Base-by-base conservation (phyloP, 495 filamentous ascomycete species). In the Venustampulla echinocandica region DNA sequence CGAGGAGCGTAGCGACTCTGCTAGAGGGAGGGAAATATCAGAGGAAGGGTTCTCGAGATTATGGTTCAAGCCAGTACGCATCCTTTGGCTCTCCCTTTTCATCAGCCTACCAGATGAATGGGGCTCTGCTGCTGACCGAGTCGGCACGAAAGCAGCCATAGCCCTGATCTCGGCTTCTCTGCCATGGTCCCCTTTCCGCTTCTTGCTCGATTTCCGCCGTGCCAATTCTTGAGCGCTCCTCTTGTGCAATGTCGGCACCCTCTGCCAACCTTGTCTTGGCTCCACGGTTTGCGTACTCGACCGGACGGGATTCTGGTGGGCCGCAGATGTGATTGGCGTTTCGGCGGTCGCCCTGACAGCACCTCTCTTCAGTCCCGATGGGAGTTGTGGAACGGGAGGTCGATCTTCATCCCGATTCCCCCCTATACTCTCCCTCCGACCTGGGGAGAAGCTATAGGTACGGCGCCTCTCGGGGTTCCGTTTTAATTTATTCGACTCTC, bases 131-230 rank as follows among this genome's bases (percentile, higher is more conserved):
- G 73, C 70, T 2, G 76, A 67, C 32, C 82, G 79, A 18, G 43
- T 71, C 13, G 77, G 71, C 33, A 87, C 75, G 22, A 78, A 79
- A 33, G 81, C 74, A 46, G 69, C 83, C 80, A 95, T 83, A n/a
- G 84, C 74, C 48, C 80, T 80, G 53, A 95, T 87, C 64, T 95
- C 87, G 44, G 84, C 84, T 61, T 93, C 88, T 14, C 89, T 74
- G 43, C 77, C 70, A 58, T 78, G 76, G 46, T 93, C 84, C 25
- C 79, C 77, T 43, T 82, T 81, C 45, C 82, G 75, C 37, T 68
- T 69, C 65, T 89, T 94, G 69, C 82, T 92, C 13, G 85, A 80
- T 54, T 77, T 84, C 38, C 82, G 78, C 23, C 80, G 75, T 28
- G 78, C 63, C 19, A 83, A 67, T 17, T 70, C 69, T 66, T 70